phyloP scores from a whole-genome alignment of 306 rosid species.

The Cucurbita ficifolia region DNA sequence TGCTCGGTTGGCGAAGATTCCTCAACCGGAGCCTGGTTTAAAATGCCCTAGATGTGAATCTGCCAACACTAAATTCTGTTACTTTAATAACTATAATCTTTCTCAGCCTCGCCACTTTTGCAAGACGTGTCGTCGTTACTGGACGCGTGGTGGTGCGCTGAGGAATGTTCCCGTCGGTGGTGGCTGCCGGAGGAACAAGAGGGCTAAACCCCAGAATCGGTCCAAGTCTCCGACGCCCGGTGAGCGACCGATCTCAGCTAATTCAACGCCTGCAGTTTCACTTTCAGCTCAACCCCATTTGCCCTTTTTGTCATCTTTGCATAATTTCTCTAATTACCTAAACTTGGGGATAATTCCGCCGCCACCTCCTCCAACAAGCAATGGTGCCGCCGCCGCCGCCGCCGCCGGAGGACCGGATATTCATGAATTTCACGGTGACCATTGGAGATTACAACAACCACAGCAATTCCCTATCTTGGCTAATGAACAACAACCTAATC shows the following conservation, averaged over 20 bases:
- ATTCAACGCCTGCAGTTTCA: constrained; percentile 27
- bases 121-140: constrained; percentile 78
- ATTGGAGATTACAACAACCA: constrained; percentile 48
- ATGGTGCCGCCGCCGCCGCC: background rate
- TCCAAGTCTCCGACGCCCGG: constrained; percentile 32
- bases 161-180: constrained; percentile 88
- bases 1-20: constrained; percentile 49
- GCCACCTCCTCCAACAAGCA: constrained; percentile 16
- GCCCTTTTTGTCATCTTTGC: constrained; percentile 38
- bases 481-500: constrained; percentile 36
- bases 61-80: constrained; percentile 72
- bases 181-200: constrained; percentile 67
- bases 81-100: constrained; percentile 70
- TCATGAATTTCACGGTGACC: constrained; percentile 38
- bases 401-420: constrained; percentile 4
- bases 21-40: constrained; percentile 36
- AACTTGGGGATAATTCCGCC: constrained; percentile 26
- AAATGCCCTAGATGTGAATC: constrained; percentile 92
- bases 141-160: constrained; percentile 85
- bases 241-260: constrained; percentile 21
- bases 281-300: constrained; percentile 35
- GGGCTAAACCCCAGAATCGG: constrained; percentile 28
- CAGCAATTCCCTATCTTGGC: constrained; percentile 51
- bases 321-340: constrained; percentile 30
- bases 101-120: constrained; percentile 89